phyloP scores from a whole-genome alignment of 1,139 yeast genomes.

The Nakaseomyces glabratus region DNA sequence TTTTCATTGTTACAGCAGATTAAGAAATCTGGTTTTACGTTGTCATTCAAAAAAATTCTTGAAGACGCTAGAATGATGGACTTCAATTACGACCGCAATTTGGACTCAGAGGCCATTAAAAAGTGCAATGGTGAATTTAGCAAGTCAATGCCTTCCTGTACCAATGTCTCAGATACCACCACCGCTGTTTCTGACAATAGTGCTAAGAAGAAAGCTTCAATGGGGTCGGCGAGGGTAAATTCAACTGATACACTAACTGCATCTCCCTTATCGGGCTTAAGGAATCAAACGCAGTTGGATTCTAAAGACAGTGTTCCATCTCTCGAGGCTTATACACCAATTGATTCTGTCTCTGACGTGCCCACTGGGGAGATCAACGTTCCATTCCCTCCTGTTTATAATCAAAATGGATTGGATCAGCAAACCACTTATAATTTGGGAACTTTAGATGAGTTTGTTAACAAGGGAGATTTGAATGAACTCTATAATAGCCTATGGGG shows the following conservation, averaged over 20 bases:
- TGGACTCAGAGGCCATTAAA: neutral
- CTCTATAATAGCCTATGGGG: slow-evolving; percentile 27
- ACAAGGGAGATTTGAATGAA: slow-evolving; percentile 25
- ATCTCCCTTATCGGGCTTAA: neutral
- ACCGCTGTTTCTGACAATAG: neutral
- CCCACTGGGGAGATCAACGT: slow-evolving; percentile 1
- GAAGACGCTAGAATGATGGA: slow-evolving; percentile 10
- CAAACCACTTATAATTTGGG: slow-evolving; percentile 21
- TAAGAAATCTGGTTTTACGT: slow-evolving; percentile 25
- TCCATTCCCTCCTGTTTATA: neutral
- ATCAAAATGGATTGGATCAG: neutral
- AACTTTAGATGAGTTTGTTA: slow-evolving; percentile 28
- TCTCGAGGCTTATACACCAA: neutral
- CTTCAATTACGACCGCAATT: neutral
- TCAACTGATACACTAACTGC: neutral
- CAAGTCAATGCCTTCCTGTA: neutral
- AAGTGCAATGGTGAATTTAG: neutral
- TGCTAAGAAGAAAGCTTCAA: neutral
- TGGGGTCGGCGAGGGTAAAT: neutral
- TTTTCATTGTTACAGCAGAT: slow-evolving; percentile 20
- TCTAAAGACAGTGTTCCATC: neutral
- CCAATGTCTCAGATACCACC: neutral
- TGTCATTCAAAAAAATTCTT: slow-evolving; percentile 21
- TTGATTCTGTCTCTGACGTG: slow-evolving; percentile 1
- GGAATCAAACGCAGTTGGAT: neutral